Base-by-base conservation (phyloP, 108 stramenopile genomes). In the Bacterosira constricta region DNA sequence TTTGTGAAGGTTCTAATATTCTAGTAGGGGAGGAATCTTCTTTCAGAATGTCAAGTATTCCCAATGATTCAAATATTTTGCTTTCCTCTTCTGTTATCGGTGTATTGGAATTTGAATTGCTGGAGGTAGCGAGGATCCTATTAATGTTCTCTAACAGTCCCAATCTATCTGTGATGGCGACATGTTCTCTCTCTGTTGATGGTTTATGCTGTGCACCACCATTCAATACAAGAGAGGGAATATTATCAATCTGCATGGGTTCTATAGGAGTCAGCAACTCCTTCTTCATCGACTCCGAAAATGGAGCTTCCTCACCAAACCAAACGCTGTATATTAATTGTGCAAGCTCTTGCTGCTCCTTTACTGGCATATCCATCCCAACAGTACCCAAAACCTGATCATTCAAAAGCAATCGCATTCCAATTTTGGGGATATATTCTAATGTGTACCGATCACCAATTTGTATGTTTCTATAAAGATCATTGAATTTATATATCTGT, bases 401-500 rank as follows among this genome's bases (percentile, higher is more conserved):
- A 47, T 75, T 75, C 47, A 66, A 35, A 53, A 35, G 30, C 74
- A 75, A 45, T 21, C 61, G 18, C 11, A 75, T 26, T 12, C 66
- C 66, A 6, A 54, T 18, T 1, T 23, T 50, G 6, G 49, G 56
- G 11, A 39, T 27, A 62, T 66, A 66, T 30, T 67, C 66, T 32
- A 75, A 67, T n/a, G 59, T 32, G 17, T 75, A 75, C 15, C 74
- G 41, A 45, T 75, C 74, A n/a, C 65, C 74, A 27, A 50, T 50
- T 36, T 18, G 37, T 15, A 75, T 58, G 52, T 67, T 56, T 10
- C 42, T n/a, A 42, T 75, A 75, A 18, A 75, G 34, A 5, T n/a
- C n/a, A 34, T 67, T 75, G 65, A 75, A 75, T 27, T 37, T 32
- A 6, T 10, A 60, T 42, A 41, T n/a, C 3, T 32, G 35, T 0